Base-by-base conservation (phyloP, 345 rosid species). In the Arabidopsis arenosa region DNA sequence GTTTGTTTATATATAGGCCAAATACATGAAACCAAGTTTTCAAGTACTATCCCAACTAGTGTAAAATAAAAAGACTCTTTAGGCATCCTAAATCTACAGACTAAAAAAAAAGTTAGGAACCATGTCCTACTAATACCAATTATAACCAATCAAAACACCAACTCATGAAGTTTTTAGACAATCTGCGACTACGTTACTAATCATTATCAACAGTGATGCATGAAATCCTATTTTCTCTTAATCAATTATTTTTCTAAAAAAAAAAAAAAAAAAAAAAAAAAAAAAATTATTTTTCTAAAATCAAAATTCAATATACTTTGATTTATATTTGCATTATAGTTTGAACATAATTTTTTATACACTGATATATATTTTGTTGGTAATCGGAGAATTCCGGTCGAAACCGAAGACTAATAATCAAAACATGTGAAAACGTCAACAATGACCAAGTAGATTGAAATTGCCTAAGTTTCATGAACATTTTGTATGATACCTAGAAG, bases 1-100 rank as follows among this genome's bases (percentile, higher is more conserved):
- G 80, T 63, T 70, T 63, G 75, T 77, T 70, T 55, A 55, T 45
- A 37, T 63, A 54, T 76, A 36, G 71, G 71, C 80, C 80, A 77
- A 55, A 63, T 77, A 63, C 72, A 77, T 63, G 72, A 77, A 63
- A 77, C 65, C 17, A 69, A 54, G 51, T 70, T 17, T 37, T 63
- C 52, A 11, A 23, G 66, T 70, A 62, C 39, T 18, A 28, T 55
- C 45, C n/a, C 11, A 54, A 70, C 52, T 55, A 59, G 65, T 63
- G 53, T 62, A 45, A 53, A 62, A 76, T 43, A 61, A 44, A 59
- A 44, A 52, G 9, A 63, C 51, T 76, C 56, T 33, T 51, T 14
- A 61, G n/a, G 54, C n/a, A 40, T 59, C 47, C 45, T 48, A 58
- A 47, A 57, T 58, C 18, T 36, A 45, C 12, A 56, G 15, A 26